Evolutionary conservation across 805 yeast species (phyloP).

Genomic region (Yamadazyma laniorum): DNA sequence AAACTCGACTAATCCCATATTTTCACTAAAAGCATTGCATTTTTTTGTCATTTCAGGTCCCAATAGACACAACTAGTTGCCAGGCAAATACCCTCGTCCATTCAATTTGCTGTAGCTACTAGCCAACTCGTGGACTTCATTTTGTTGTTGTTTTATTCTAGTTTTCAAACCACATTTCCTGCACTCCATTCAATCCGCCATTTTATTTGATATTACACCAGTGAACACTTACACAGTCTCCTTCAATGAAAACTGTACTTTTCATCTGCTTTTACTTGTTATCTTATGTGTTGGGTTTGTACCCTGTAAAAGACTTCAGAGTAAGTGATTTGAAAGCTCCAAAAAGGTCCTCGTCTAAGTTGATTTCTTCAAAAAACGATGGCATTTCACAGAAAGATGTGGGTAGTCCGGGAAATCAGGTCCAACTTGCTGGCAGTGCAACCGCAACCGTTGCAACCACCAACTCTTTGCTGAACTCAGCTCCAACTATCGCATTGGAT

Average conservation of each 20-base stretch:
- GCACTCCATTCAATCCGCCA: no score
- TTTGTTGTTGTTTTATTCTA: no score
- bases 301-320: slow-evolving; percentile 19
- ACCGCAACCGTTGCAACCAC: slow-evolving; percentile 13
- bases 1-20: no score
- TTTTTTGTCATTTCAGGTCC: no score
- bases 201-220: no score
- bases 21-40: no score
- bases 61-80: no score
- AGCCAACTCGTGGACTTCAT: no score
- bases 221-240: no score
- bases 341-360: not conserved
- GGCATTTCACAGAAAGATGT: not conserved
- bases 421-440: slow-evolving; percentile 9
- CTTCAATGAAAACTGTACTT: not conserved
- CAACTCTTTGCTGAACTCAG: slow-evolving; percentile 10
- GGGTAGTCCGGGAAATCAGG: not conserved
- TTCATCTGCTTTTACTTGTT: not conserved
- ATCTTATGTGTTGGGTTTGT: slow-evolving; percentile 10
- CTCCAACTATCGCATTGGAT: slow-evolving; percentile 17
- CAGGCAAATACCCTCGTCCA: no score
- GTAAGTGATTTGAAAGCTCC: slow-evolving; percentile 13
- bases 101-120: no score
- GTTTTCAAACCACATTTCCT: no score
- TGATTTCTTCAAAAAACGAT: not conserved